Conservation (phyloP, 192 early-diverging fungal species). For the Coemansia sp. region DNA sequence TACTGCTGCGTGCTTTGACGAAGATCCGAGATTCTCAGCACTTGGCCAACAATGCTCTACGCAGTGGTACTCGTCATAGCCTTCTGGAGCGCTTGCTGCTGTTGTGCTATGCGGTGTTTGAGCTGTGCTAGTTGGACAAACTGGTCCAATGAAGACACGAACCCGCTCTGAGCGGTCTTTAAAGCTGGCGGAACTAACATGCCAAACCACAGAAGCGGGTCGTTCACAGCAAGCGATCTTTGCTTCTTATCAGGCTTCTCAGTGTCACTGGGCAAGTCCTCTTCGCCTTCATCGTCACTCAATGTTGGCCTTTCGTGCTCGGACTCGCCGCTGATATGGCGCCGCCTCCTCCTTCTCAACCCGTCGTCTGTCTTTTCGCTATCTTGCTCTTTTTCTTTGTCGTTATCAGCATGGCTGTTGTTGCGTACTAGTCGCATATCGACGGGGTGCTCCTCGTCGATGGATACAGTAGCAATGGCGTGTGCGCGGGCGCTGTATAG, state of each 20-base stretch:
- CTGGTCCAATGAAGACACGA: constrained; percentile 28
- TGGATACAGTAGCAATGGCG: constrained; percentile 32
- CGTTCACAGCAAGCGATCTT: constrained; percentile 6
- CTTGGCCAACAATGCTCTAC: background rate
- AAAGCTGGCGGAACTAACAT: constrained; percentile 54
- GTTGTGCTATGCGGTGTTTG: constrained; percentile 1
- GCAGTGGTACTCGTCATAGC: background rate
- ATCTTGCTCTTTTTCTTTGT: background rate
- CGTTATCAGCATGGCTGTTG: background rate
- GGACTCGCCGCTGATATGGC: background rate
- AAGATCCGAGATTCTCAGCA: constrained; percentile 2
- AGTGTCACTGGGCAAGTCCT: background rate
- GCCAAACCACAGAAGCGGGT: constrained; percentile 57
- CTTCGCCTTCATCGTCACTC: constrained; percentile 3
- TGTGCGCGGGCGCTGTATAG: constrained; percentile 37
- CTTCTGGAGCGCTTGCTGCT: constrained; percentile 5
- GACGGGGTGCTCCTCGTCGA: constrained; percentile 4
- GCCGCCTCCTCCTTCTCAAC: constrained; percentile 9
- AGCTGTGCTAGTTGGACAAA: constrained; percentile 40
- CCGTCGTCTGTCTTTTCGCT: background rate
- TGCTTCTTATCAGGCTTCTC: background rate
- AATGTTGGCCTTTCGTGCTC: background rate
- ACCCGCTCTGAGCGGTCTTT: constrained; percentile 46
- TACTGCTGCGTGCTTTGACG: background rate
- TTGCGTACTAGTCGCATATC: background rate